phyloP scores from a whole-genome alignment of 176 grass and related monocot species.

The Echinochloa phyllopogon region DNA sequence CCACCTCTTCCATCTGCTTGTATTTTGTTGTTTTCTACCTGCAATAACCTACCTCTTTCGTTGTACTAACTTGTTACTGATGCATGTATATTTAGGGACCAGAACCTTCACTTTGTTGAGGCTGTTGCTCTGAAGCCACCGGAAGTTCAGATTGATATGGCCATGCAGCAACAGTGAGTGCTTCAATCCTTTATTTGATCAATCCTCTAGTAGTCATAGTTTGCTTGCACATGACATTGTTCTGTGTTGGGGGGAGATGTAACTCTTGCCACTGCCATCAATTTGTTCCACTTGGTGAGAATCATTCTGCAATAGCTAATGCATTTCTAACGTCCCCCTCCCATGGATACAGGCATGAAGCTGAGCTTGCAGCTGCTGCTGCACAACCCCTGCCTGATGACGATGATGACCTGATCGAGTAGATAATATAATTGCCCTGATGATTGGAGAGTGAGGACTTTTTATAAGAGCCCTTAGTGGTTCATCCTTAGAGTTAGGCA shows the following conservation, averaged over 20 bases:
- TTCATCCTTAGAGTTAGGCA: neutral
- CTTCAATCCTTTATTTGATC: neutral
- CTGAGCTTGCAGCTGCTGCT: constrained; percentile 52
- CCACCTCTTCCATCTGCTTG: neutral
- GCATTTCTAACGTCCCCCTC: neutral
- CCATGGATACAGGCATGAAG: constrained; percentile 53
- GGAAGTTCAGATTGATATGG: constrained; percentile 72
- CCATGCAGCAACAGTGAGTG: constrained; percentile 71
- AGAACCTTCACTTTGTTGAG: constrained; percentile 70
- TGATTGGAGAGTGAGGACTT: neutral
- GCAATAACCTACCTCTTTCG: neutral
- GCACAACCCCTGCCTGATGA: constrained; percentile 79
- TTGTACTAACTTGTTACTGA: constrained; percentile 1
- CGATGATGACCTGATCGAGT: constrained; percentile 61
- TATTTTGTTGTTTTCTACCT: neutral
- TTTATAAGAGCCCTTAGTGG: neutral
- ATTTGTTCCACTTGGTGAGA: neutral
- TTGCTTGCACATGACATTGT: neutral
- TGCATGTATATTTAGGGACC: constrained; percentile 41
- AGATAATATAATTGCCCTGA: neutral
- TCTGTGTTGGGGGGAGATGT: neutral
- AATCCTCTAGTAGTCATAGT: too few species aligned
- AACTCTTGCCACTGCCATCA: neutral
- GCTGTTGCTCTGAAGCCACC: constrained; percentile 77
- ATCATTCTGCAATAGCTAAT: neutral